Conservation (phyloP, 805 yeast species). For the Komagataella kurtzmanii region DNA sequence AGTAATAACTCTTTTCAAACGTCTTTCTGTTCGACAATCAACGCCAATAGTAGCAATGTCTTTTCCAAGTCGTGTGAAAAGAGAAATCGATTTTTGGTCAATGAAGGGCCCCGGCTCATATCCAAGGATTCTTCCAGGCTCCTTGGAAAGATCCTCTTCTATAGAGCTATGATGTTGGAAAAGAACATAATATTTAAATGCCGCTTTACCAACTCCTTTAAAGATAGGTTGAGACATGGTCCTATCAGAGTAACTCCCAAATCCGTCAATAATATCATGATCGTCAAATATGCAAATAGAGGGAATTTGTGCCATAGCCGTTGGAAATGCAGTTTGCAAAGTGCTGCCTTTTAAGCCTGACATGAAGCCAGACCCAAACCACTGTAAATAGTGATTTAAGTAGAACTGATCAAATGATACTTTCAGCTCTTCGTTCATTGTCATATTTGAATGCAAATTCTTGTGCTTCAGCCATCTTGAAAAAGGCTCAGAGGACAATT, state of each 20-base stretch:
- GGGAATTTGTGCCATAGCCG: slow-evolving; percentile 75
- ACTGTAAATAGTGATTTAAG: slow-evolving; percentile 57
- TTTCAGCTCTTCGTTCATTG: slow-evolving; percentile 31
- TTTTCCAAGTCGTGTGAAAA: slow-evolving; percentile 62
- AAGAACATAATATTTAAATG: slow-evolving; percentile 77
- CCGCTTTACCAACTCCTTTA: slow-evolving; percentile 58
- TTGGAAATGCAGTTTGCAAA: slow-evolving; percentile 52
- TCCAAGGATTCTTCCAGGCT: slow-evolving; percentile 57
- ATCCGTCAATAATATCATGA: slow-evolving; percentile 95
- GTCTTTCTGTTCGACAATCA: slow-evolving; percentile 90
- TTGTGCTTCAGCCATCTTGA: slow-evolving; percentile 50
- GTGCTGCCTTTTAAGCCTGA: slow-evolving; percentile 54
- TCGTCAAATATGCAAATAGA: slow-evolving; percentile 82
- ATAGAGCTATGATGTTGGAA: slow-evolving; percentile 76
- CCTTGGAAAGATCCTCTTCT: slow-evolving; percentile 22
- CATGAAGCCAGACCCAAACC: slow-evolving; percentile 93
- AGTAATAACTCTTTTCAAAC: slow-evolving; percentile 39
- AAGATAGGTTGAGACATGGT: slow-evolving; percentile 69
- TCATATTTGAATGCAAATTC: slow-evolving; percentile 26
- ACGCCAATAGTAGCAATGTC: slow-evolving; percentile 63
- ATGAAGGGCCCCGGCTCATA: slow-evolving; percentile 53
- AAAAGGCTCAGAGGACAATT: slow-evolving; percentile 38
- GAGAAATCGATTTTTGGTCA: slow-evolving; percentile 49
- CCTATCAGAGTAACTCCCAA: slow-evolving; percentile 69
- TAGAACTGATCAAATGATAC: slow-evolving; percentile 54